Conservation (phyloP, 345 rosid genomes). For the Gossypium ekmanianum region DNA sequence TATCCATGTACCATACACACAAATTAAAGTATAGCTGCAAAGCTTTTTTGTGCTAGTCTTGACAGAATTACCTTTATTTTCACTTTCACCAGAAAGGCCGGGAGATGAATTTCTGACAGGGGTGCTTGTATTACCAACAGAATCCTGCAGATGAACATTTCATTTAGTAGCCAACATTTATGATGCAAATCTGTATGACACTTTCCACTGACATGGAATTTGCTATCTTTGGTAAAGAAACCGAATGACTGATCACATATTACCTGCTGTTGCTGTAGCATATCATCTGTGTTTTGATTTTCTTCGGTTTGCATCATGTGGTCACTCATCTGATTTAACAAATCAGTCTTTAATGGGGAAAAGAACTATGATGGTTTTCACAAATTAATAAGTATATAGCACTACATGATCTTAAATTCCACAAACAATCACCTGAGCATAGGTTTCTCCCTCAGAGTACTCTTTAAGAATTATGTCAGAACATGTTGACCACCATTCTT, state of each 20-base stretch:
- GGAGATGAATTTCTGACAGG: background rate
- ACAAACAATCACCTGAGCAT: too few relatives aligned
- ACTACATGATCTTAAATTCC: too few relatives aligned
- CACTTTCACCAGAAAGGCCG: too few relatives aligned
- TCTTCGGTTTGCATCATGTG: too few relatives aligned
- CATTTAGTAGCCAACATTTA: background rate
- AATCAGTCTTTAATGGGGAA: too few relatives aligned
- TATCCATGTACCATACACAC: background rate
- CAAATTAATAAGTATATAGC: background rate
- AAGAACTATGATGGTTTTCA: too few relatives aligned
- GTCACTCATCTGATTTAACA: conserved; percentile 11
- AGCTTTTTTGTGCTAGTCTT: too few relatives aligned
- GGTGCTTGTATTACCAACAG: background rate
- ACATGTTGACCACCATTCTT: background rate
- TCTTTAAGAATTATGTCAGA: conserved; percentile 3
- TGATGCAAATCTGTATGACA: background rate
- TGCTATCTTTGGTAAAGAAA: too few relatives aligned
- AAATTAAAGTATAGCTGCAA: background rate
- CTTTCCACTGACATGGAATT: too few relatives aligned
- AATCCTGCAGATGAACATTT: background rate
- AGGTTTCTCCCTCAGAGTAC: too few relatives aligned
- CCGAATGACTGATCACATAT: too few relatives aligned
- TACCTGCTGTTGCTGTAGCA: conserved; percentile 10
- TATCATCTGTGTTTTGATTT: background rate
- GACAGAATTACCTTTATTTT: too few relatives aligned